These are phyloP conservation scores for Viridothelium virens DNA, from an alignment of 495 filamentous ascomycete species.

Conservation along the genomic window DNA sequence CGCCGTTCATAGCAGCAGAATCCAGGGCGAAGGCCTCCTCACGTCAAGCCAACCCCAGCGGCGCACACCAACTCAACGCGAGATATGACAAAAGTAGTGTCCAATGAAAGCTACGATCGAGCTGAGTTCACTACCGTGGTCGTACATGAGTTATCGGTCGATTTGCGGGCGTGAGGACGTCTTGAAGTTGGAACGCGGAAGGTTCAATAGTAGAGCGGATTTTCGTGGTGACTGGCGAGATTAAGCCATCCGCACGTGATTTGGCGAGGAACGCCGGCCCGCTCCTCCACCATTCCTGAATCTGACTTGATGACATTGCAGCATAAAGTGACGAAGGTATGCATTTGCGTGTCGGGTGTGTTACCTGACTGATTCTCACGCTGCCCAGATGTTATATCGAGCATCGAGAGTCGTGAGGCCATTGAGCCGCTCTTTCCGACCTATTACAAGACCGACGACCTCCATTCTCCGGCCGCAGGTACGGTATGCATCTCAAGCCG, in stretches of 20 bases:
- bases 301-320: background rate
- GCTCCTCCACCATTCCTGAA: conserved; percentile 4
- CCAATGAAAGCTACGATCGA: conserved; percentile 51
- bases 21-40: conserved; percentile 10
- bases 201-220: conserved; percentile 22
- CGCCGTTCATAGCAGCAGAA: conserved; percentile 12
- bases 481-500: conserved; percentile 34
- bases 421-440: conserved; percentile 31
- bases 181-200: conserved; percentile 13
- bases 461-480: conserved; percentile 19
- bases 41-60: conserved; percentile 46
- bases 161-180: conserved; percentile 22
- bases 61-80: conserved; percentile 59
- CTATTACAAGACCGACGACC: conserved; percentile 20
- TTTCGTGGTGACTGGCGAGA: conserved; percentile 21
- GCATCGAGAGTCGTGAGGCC: conserved; percentile 39
- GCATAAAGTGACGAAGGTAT: background rate
- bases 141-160: conserved; percentile 44
- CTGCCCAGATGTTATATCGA: conserved; percentile 39
- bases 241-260: conserved; percentile 4
- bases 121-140: conserved; percentile 48
- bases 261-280: background rate
- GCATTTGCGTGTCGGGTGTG: background rate
- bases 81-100: conserved; percentile 54
- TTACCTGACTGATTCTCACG: background rate